Base-by-base conservation (phyloP, 2,329 filamentous ascomycete species). In the Diaporthe vaccinii region DNA sequence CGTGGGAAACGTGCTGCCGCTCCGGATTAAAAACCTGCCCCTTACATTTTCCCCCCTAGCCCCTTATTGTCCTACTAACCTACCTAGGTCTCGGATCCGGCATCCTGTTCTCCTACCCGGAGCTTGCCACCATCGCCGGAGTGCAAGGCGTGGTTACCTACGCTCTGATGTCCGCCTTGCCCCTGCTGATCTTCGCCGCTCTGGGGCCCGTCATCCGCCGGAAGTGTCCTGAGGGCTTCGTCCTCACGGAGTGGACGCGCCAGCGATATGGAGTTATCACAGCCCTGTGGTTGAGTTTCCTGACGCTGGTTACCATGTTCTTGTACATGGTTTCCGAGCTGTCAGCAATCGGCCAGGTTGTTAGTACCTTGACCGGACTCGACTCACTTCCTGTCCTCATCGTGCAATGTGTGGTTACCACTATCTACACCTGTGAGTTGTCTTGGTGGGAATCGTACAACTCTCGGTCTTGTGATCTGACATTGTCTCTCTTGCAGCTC, bases 1-100 rank as follows among this genome's bases (percentile, higher is more conserved):
- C 94, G 94, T 96, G 94, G 93, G 94, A 94, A 96, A 96, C 90
- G 94, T 96, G 94, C 93, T 96, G 94, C 94, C 94, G 94, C 94
- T 95, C 91, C 87, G 85, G 86, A 83, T 84, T 83, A 82, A 79
- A 80, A 83, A 81, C 79, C 78, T 80, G 76, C 77, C 76, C 74
- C 71, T 70, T 78, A 61, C 77, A 79, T 79, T 77, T 73, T 74
- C 76, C 78, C 77, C 79, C 79, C 73, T 78, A 73, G 80, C 79
- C 77, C 78, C 77, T 39, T 67, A 34, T 76, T 74, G 78, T 72
- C 76, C 78, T 82, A 84, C 87, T 90, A 84, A 90, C 84, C 82
- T 80, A 79, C 82, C 80, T 84, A 97, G 94, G 92, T 79, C 91
- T 97, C 84, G 94, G 94, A 81, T 95, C 94, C 76, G 93, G 93